phyloP scores from a whole-genome alignment of 495 filamentous ascomycete species.

The Neurospora sp. region DNA sequence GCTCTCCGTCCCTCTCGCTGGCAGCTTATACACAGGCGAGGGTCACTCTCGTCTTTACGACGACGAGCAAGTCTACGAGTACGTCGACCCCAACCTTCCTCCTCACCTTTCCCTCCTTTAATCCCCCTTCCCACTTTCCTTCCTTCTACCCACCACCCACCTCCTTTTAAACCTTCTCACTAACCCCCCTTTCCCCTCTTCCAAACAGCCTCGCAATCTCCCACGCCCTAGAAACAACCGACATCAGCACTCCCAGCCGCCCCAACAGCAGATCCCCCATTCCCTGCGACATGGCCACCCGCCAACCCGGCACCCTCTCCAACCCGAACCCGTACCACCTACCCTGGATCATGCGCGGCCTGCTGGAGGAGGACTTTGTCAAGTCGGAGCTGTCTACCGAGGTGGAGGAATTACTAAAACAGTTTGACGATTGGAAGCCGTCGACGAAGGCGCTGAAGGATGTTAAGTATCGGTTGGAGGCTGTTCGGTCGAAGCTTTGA shows the following conservation, averaged over 20 bases:
- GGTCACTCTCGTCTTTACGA: slow-evolving; percentile 92
- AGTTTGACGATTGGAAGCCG: slow-evolving; percentile 94
- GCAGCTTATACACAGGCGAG: slow-evolving; percentile 83
- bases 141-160: slow-evolving; percentile 68
- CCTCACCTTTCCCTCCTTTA: background rate
- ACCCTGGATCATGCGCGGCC: slow-evolving; percentile 86
- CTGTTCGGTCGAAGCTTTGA: slow-evolving; percentile 67
- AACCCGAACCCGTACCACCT: slow-evolving; percentile 74
- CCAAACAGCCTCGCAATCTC: slow-evolving; percentile 60
- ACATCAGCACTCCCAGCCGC: slow-evolving; percentile 37
- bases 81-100: slow-evolving; percentile 15
- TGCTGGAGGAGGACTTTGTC: slow-evolving; percentile 88
- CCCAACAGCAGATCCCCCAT: slow-evolving; percentile 13
- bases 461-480: slow-evolving; percentile 91
- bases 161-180: slow-evolving; percentile 28
- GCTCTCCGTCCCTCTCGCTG: slow-evolving; percentile 77
- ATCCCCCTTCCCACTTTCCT: background rate
- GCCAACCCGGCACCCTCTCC: slow-evolving; percentile 31
- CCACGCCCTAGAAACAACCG: slow-evolving; percentile 77
- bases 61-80: slow-evolving; percentile 81
- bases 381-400: slow-evolving; percentile 67
- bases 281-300: background rate
- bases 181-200: background rate
- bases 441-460: slow-evolving; percentile 83
- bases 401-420: slow-evolving; percentile 64